Evolutionary conservation across 805 yeast genomes (phyloP).

Genomic region (Saccharomycopsis fibuligera): DNA sequence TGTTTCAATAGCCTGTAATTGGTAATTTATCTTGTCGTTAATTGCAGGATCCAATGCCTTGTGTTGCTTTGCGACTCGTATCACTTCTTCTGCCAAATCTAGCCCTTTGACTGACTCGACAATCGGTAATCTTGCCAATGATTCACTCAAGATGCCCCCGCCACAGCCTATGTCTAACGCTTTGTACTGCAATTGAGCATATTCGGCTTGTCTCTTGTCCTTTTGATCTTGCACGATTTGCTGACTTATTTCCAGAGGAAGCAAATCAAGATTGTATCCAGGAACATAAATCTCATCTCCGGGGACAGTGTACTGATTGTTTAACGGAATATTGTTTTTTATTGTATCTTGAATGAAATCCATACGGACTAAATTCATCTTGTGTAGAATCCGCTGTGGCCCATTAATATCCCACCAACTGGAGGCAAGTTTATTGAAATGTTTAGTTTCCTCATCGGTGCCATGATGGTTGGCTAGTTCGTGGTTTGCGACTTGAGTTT

Average conservation of each 20-base stretch:
- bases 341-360: slow-evolving; percentile 73
- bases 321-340: slow-evolving; percentile 36
- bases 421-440: slow-evolving; percentile 82
- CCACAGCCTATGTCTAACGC: slow-evolving; percentile 96
- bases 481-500: too few relatives aligned
- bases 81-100: slow-evolving; percentile 78
- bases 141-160: slow-evolving; percentile 91
- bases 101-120: slow-evolving; percentile 67
- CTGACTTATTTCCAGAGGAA: slow-evolving; percentile 50
- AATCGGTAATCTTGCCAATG: slow-evolving; percentile 68
- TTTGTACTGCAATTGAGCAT: slow-evolving; percentile 25
- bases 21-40: slow-evolving; percentile 49
- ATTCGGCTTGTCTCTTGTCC: slow-evolving; percentile 34
- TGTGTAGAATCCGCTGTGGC: slow-evolving; percentile 87
- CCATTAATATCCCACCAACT: slow-evolving; percentile 98
- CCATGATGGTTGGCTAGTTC: not conserved
- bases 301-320: slow-evolving; percentile 29
- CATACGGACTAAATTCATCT: slow-evolving; percentile 87
- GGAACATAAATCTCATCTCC: slow-evolving; percentile 60
- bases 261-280: slow-evolving; percentile 62
- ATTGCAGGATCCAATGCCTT: slow-evolving; percentile 58
- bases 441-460: slow-evolving; percentile 54
- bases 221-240: slow-evolving; percentile 48
- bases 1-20: slow-evolving; percentile 57
- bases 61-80: slow-evolving; percentile 74